A percentile compares a stretch with the other conserved stretches of the same genome.
These are phyloP conservation scores for Dactylella cylindrospora DNA, from an alignment of 2,329 filamentous ascomycete genomes.

Conservation along the genomic window DNA sequence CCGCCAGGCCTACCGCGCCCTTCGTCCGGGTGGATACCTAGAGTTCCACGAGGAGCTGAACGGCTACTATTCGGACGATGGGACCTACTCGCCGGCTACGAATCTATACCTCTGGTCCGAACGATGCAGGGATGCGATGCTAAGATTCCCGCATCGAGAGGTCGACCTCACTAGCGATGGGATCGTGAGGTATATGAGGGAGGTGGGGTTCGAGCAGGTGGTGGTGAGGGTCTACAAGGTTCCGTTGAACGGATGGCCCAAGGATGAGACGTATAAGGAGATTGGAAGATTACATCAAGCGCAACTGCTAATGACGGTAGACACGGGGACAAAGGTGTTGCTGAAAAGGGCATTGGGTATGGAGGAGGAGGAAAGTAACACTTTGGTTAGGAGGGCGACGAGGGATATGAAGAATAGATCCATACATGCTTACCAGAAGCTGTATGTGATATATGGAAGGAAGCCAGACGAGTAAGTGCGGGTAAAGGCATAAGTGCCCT, in stretches of 20 bases:
- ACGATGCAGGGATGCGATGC: slow-evolving; percentile 39
- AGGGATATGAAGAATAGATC: slow-evolving; percentile 36
- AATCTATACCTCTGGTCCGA: slow-evolving; percentile 41
- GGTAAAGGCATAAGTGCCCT: no score
- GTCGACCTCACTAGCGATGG: slow-evolving; percentile 52
- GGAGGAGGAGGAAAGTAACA: slow-evolving; percentile 39
- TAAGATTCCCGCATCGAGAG: slow-evolving; percentile 52
- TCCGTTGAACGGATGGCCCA: slow-evolving; percentile 50
- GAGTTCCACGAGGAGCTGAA: slow-evolving; percentile 56
- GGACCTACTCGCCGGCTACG: slow-evolving; percentile 34
- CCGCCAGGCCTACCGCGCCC: slow-evolving; percentile 52
- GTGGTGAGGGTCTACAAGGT: slow-evolving; percentile 49
- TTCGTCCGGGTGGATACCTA: slow-evolving; percentile 62
- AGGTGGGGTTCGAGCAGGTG: slow-evolving; percentile 51
- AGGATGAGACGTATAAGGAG: slow-evolving; percentile 49
- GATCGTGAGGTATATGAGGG: slow-evolving; percentile 48
- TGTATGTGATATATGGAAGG: slow-evolving; percentile 39
- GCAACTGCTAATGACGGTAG: slow-evolving; percentile 34
- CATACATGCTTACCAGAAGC: slow-evolving; percentile 42
- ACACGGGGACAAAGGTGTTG: slow-evolving; percentile 30
- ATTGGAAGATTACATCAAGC: slow-evolving; percentile 47
- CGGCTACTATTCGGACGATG: slow-evolving; percentile 42
- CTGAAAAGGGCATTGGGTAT: slow-evolving; percentile 34
- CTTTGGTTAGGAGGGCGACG: slow-evolving; percentile 28
- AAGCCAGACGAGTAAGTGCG: slow-evolving; percentile 25